These are phyloP conservation scores for Neopestalotiopsis rosae DNA, from an alignment of 2,329 filamentous ascomycete genomes.

Conservation along the genomic window DNA sequence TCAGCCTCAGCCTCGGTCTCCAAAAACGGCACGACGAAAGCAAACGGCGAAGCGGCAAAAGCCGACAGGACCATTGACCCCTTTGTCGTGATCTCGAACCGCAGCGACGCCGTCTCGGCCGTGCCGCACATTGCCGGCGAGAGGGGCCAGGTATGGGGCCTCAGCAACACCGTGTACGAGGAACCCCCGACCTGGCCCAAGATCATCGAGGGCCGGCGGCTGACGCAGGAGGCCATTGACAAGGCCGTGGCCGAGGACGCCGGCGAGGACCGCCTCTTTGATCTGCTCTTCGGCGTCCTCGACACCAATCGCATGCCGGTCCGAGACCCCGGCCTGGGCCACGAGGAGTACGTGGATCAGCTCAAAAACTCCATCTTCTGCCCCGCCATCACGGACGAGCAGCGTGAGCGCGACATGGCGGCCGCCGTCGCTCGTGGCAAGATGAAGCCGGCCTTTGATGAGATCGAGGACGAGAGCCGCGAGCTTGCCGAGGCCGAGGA, in stretches of 20 bases:
- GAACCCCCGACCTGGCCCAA: slow-evolving; percentile 65
- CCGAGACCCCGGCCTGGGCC: slow-evolving; percentile 44
- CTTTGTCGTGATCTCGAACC: slow-evolving; percentile 68
- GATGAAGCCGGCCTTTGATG: slow-evolving; percentile 41
- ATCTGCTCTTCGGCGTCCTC: slow-evolving; percentile 58
- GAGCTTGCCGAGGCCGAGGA: slow-evolving; percentile 39
- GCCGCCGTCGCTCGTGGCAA: slow-evolving; percentile 44
- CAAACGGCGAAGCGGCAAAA: background rate
- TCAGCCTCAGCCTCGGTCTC: slow-evolving; percentile 19
- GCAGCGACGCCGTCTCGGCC: slow-evolving; percentile 55
- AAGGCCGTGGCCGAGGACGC: slow-evolving; percentile 42
- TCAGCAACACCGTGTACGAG: slow-evolving; percentile 67
- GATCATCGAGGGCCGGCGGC: slow-evolving; percentile 55
- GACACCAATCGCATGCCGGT: slow-evolving; percentile 61
- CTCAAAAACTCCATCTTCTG: slow-evolving; percentile 68
- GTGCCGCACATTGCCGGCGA: slow-evolving; percentile 64
- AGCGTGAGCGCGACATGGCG: slow-evolving; percentile 49
- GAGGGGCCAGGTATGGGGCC: slow-evolving; percentile 58
- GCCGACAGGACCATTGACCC: slow-evolving; percentile 43
- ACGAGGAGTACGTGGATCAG: slow-evolving; percentile 58
- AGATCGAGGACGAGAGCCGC: slow-evolving; percentile 43
- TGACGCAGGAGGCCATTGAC: slow-evolving; percentile 50
- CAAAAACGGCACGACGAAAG: slow-evolving; percentile 10
- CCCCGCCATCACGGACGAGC: slow-evolving; percentile 58
- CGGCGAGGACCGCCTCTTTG: slow-evolving; percentile 54